These are phyloP conservation scores for Fusarium sp. DNA, from an alignment of 2,329 filamentous ascomycete genomes.

Conservation along the genomic window DNA sequence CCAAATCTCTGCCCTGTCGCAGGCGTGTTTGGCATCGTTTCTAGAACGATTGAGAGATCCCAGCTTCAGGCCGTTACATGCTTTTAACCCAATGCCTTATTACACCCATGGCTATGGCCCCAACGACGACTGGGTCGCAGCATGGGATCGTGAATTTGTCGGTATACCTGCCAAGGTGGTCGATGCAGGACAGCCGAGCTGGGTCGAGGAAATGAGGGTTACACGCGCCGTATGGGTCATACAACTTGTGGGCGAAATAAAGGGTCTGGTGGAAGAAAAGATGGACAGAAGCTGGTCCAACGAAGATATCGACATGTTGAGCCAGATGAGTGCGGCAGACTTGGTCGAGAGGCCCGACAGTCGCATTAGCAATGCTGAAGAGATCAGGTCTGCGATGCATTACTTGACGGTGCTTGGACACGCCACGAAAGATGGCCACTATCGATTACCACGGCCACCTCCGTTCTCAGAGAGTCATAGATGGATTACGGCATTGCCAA, in stretches of 20 bases:
- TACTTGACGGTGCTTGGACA: conserved; percentile 15
- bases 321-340: not conserved
- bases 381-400: conserved; percentile 11
- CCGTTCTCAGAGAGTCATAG: not conserved
- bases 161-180: conserved; percentile 10
- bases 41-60: conserved; percentile 25
- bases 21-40: conserved; percentile 32
- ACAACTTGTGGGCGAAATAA: conserved; percentile 21
- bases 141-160: conserved; percentile 19
- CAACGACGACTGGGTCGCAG: not conserved
- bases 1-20: conserved; percentile 31
- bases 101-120: conserved; percentile 4
- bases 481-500: conserved; percentile 18
- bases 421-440: conserved; percentile 4
- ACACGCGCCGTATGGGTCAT: conserved; percentile 33
- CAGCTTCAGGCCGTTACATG: conserved; percentile 25
- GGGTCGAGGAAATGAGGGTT: conserved; percentile 41
- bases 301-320: conserved; percentile 5
- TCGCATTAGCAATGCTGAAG: not conserved
- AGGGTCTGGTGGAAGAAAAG: not conserved
- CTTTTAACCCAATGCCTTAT: not conserved
- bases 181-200: conserved; percentile 28
- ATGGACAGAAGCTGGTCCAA: not conserved
- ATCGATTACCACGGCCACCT: conserved; percentile 17
- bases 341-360: not conserved